phyloP scores from a whole-genome alignment of 2,329 filamentous ascomycete species.

The Hypomyces perniciosus region DNA sequence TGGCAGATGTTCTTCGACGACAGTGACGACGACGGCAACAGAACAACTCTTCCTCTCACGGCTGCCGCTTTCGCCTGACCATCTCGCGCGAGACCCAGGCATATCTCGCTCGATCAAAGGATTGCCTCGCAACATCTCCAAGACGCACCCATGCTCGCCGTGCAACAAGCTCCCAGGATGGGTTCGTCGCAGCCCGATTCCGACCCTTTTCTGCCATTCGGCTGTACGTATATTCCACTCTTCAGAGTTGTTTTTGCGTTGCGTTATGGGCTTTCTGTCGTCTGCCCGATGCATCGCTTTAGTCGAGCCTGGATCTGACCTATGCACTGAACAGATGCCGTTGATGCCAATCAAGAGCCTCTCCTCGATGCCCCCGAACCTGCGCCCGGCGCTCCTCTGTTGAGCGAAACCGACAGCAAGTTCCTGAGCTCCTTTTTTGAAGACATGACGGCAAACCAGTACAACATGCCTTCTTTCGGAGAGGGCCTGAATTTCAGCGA shows the following conservation, averaged over 20 bases:
- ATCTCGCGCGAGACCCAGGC: not conserved
- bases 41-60: conserved; percentile 2
- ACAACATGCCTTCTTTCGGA: conserved; percentile 43
- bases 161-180: conserved; percentile 51
- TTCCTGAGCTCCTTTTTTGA: conserved; percentile 54
- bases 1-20: conserved; percentile 7
- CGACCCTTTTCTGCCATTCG: conserved; percentile 56
- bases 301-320: not conserved
- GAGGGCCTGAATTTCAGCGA: conserved; percentile 46
- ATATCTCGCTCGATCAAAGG: not conserved
- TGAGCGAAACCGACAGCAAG: conserved; percentile 56
- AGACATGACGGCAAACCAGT: conserved; percentile 46
- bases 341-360: conserved; percentile 40
- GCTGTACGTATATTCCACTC: conserved; percentile 48
- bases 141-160: conserved; percentile 50
- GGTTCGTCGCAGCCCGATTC: conserved; percentile 50
- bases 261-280: not conserved
- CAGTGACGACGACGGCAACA: not conserved
- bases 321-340: conserved; percentile 33
- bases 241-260: conserved; percentile 8
- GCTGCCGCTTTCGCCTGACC: not conserved
- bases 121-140: conserved; percentile 6
- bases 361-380: conserved; percentile 53
- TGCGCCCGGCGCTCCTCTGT: conserved; percentile 57
- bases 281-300: not conserved